Conservation (phyloP, 2,329 filamentous ascomycete species). For the Colletotrichum costaricense region DNA sequence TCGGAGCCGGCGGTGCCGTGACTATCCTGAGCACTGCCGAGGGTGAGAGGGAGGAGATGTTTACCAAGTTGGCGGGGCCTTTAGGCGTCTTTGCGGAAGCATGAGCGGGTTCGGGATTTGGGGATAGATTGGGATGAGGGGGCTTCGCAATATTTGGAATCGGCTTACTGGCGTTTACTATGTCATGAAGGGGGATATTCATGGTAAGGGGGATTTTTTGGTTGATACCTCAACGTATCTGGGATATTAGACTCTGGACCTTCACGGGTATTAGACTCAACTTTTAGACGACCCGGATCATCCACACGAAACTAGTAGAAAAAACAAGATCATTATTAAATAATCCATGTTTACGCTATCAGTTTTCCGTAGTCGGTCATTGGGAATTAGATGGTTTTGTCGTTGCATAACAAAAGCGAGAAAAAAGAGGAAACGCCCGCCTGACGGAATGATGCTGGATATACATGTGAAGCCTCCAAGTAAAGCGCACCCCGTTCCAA, state of each 20-base stretch:
- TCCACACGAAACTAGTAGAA: slow-evolving; percentile 7
- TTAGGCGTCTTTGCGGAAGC: slow-evolving; percentile 60
- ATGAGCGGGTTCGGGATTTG: slow-evolving; percentile 6
- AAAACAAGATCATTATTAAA: not conserved
- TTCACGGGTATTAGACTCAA: slow-evolving; percentile 40
- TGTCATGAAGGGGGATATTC: not conserved
- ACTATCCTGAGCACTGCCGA: slow-evolving; percentile 84
- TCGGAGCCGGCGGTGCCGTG: slow-evolving; percentile 91
- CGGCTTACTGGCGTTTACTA: slow-evolving; percentile 14
- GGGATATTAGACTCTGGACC: slow-evolving; percentile 35
- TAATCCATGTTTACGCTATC: not conserved
- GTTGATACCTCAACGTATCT: slow-evolving; percentile 42
- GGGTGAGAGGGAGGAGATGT: slow-evolving; percentile 93
- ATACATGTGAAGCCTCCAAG: slow-evolving; percentile 22
- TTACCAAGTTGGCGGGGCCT: slow-evolving; percentile 74
- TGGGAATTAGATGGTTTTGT: slow-evolving; percentile 17
- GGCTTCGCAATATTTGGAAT: not conserved
- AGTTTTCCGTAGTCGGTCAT: not conserved
- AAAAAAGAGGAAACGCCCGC: slow-evolving; percentile 25
- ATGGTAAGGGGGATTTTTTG: not conserved
- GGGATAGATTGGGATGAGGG: too few relatives aligned
- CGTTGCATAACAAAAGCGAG: slow-evolving; percentile 1
- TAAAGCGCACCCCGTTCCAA: slow-evolving; percentile 19
- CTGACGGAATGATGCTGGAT: slow-evolving; percentile 34
- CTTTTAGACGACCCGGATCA: slow-evolving; percentile 32